Base-by-base conservation (phyloP, 108 stramenopile genomes). In the Cyclotella baltica region DNA sequence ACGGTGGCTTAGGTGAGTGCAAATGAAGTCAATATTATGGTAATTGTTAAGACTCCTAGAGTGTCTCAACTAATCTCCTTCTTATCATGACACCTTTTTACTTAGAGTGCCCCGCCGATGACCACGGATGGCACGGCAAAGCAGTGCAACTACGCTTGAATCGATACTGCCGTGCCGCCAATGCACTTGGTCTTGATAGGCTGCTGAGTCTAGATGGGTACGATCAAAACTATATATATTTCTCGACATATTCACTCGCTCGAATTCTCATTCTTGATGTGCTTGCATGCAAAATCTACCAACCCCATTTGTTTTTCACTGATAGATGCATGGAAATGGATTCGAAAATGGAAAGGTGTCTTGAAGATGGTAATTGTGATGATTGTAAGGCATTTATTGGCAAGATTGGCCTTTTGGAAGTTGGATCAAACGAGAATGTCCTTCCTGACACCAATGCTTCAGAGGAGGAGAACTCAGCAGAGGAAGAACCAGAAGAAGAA, bases 271-370 rank as follows among this genome's bases (percentile, higher is more conserved):
- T n/a, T n/a, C n/a, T n/a, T n/a, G n/a, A n/a, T n/a, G n/a, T n/a
- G n/a, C n/a, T n/a, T n/a, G n/a, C n/a, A n/a, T n/a, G n/a, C n/a
- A n/a, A n/a, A n/a, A n/a, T n/a, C n/a, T n/a, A n/a, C n/a, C n/a
- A n/a, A n/a, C n/a, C n/a, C n/a, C n/a, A n/a, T n/a, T n/a, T n/a
- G n/a, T n/a, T n/a, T n/a, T n/a, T n/a, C n/a, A n/a, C n/a, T n/a
- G n/a, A n/a, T n/a, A n/a, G n/a, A 29, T 83, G 82, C 50, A 43
- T 76, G 76, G 82, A 63, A 36, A 83, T 83, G 82, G 46, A 62
- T 11, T 31, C 20, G 23, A 65, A 63, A 57, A 73, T 83, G 71
- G 59, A 38, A 0, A 71, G 73, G 46, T 83, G 82, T 56, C 69
- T 83, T 28, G 57, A 67, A 19, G 67, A 77, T 11, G 76, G 76